Conservation (phyloP, 495 filamentous ascomycete genomes). For the Talaromyces trachyspermus region DNA sequence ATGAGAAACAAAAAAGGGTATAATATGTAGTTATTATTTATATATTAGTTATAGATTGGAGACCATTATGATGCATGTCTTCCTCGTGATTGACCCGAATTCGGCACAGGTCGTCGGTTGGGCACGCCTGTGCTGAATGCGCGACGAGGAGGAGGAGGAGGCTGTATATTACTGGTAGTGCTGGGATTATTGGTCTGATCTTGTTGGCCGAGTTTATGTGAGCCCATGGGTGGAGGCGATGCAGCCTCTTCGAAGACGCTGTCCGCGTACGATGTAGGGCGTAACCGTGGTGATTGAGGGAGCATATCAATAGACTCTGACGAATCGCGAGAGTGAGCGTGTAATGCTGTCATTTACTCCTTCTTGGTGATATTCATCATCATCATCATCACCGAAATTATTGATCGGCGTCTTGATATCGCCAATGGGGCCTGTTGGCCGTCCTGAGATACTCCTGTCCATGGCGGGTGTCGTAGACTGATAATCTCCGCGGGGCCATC, state of each 20-base stretch:
- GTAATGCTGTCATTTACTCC: slow-evolving; percentile 13
- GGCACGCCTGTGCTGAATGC: slow-evolving; percentile 4
- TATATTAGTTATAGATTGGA: too few relatives aligned
- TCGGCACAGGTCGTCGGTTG: slow-evolving; percentile 8
- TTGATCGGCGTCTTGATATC: slow-evolving; percentile 33
- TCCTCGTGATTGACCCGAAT: neutral
- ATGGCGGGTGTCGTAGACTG: too few relatives aligned
- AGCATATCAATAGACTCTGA: slow-evolving; percentile 43
- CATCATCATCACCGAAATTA: neutral
- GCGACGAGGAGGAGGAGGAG: neutral
- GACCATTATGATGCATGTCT: neutral
- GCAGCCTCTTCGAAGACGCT: slow-evolving; percentile 2
- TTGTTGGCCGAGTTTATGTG: neutral
- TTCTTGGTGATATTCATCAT: slow-evolving; percentile 21
- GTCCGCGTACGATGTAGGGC: slow-evolving; percentile 4
- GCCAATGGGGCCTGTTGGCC: slow-evolving; percentile 36
- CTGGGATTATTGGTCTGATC: neutral
- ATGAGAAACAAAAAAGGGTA: too few relatives aligned
- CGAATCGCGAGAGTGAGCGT: slow-evolving; percentile 21
- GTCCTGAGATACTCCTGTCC: slow-evolving; percentile 23
- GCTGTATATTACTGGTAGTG: neutral
- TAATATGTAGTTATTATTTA: too few relatives aligned
- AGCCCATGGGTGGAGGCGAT: neutral
- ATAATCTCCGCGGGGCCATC: slow-evolving; percentile 59
- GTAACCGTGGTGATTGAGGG: slow-evolving; percentile 27